A percentile compares a stretch with the other conserved stretches of the same genome.
Evolutionary conservation across 352 stramenopile species (phyloP).

Genomic region (Phytophthora sp.): DNA sequence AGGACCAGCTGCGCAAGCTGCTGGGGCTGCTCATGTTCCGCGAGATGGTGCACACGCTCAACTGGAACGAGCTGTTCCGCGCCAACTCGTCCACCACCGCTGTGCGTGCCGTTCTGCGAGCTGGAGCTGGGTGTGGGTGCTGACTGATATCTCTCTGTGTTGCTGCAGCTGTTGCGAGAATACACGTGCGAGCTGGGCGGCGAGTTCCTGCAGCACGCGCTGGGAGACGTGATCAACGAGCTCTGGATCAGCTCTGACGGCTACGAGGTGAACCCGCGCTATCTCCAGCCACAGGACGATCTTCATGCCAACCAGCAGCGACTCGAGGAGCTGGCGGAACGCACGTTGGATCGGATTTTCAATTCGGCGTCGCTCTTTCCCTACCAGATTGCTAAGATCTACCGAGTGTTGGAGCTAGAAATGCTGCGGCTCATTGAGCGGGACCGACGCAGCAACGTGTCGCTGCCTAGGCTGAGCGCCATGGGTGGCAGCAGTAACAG

Average conservation of each 20-base stretch:
- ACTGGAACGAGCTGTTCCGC: conserved; percentile 87
- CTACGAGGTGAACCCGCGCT: conserved; percentile 74
- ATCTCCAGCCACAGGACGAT: conserved; percentile 45
- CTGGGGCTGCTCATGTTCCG: conserved; percentile 74
- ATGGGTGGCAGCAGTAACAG: conserved; percentile 50
- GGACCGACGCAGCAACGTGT: conserved; percentile 58
- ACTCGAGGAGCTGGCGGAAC: conserved; percentile 60
- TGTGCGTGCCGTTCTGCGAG: conserved; percentile 39
- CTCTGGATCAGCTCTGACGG: conserved; percentile 51
- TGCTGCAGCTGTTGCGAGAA: conserved; percentile 66
- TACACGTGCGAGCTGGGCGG: conserved; percentile 77
- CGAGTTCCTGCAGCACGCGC: conserved; percentile 68
- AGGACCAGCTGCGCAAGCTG: conserved; percentile 76
- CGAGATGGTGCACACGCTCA: conserved; percentile 79
- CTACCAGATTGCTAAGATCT: conserved; percentile 82
- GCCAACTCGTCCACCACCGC: conserved; percentile 79
- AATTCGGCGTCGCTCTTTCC: conserved; percentile 58
- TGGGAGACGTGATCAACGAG: conserved; percentile 56
- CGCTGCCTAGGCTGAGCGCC: conserved; percentile 53
- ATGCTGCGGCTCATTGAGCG: conserved; percentile 77
- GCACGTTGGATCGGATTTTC: conserved; percentile 58
- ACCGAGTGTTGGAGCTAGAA: conserved; percentile 70
- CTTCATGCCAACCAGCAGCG: conserved; percentile 55
- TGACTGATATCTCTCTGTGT: too few species aligned
- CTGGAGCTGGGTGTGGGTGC: background rate